Conservation (phyloP, 352 stramenopile species). For the Pythium phragmitis region DNA sequence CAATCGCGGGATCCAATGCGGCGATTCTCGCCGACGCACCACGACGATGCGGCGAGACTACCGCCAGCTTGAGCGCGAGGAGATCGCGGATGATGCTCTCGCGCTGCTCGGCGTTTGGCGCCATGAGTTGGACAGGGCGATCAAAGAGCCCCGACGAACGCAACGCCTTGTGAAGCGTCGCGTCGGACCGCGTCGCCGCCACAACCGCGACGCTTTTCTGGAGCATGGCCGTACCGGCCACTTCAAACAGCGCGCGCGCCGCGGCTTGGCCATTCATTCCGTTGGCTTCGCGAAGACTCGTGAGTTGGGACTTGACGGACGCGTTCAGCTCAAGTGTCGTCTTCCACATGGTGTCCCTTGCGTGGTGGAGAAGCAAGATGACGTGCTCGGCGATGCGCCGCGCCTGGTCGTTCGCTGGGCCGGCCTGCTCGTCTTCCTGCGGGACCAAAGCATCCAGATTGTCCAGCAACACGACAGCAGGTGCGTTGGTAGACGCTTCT, state of each 20-base stretch:
- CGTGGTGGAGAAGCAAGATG: conserved; percentile 55
- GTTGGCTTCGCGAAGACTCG: conserved; percentile 6
- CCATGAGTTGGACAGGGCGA: conserved; percentile 51
- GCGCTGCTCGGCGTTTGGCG: conserved; percentile 60
- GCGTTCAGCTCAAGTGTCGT: conserved; percentile 52
- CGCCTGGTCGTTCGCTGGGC: conserved; percentile 81
- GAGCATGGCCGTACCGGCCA: conserved; percentile 54
- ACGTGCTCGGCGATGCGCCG: conserved; percentile 82
- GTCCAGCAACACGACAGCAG: conserved; percentile 72
- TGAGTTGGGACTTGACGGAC: conserved; percentile 38
- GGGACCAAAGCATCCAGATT: conserved; percentile 84
- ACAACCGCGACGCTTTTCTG: conserved; percentile 67
- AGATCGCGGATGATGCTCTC: conserved; percentile 64
- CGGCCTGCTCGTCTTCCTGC: conserved; percentile 71
- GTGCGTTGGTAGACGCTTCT: conserved; percentile 41
- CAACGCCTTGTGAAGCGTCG: conserved; percentile 67
- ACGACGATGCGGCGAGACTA: conserved; percentile 22
- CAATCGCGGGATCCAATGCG: conserved; percentile 51
- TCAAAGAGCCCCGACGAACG: conserved; percentile 71
- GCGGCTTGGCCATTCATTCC: conserved; percentile 20
- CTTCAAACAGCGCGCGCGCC: conserved; percentile 40
- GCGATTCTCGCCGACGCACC: conserved; percentile 22
- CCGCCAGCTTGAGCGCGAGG: conserved; percentile 43
- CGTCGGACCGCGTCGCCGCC: conserved; percentile 54
- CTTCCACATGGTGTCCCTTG: conserved; percentile 56